These are phyloP conservation scores for Poa annua DNA, from an alignment of 176 grass and related monocot genomes.

Conservation along the genomic window DNA sequence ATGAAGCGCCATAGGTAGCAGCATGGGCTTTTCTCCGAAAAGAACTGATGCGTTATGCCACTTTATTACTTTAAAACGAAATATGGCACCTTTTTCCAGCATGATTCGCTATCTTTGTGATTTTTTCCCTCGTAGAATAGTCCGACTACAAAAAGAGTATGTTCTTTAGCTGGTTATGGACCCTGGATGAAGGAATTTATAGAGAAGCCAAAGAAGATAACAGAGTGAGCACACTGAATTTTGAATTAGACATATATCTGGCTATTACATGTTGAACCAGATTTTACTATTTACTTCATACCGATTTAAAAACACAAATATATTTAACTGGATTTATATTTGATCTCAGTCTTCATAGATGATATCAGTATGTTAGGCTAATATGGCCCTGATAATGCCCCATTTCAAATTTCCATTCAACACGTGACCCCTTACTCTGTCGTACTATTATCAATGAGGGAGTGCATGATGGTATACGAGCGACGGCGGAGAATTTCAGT, in stretches of 20 bases:
- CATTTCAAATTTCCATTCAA: background rate
- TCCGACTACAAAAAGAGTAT: background rate
- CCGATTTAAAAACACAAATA: background rate
- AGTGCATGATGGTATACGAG: too few relatives aligned
- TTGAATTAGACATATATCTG: background rate
- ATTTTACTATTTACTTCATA: background rate
- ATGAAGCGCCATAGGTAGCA: constrained; percentile 21
- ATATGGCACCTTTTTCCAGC: background rate
- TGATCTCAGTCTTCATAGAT: background rate
- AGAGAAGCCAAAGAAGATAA: background rate
- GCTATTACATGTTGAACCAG: background rate
- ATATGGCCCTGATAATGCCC: background rate
- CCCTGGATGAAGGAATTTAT: background rate
- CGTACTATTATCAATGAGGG: too few relatives aligned
- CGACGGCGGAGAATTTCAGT: too few relatives aligned
- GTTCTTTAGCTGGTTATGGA: background rate
- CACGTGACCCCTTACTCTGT: too few relatives aligned
- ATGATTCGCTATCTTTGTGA: background rate
- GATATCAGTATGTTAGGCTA: background rate
- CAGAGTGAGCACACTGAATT: background rate
- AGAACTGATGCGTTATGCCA: constrained; percentile 13
- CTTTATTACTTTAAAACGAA: constrained; percentile 11
- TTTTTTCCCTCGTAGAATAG: constrained; percentile 2
- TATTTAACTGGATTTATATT: background rate
- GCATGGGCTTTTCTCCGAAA: constrained; percentile 37